Percentiles rank a stretch among this genome's conserved stretches.
Evolutionary conservation across 352 stramenopile genomes (phyloP).

Genomic region (Blastocystis hominis): DNA sequence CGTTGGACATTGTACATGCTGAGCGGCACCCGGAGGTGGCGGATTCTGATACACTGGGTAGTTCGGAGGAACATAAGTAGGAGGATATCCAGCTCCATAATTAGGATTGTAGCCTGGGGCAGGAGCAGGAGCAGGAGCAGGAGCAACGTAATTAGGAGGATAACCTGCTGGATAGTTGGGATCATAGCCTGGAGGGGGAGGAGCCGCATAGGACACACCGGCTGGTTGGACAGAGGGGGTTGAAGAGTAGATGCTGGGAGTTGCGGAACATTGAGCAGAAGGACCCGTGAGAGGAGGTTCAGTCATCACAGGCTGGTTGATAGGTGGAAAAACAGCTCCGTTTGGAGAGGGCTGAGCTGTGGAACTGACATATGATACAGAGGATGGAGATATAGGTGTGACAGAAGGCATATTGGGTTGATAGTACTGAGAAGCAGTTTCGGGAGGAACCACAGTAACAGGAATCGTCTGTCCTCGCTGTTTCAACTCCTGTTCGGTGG

Average conservation of each 20-base stretch:
- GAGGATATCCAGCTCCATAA: neutral
- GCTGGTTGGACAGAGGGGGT: too few relatives aligned
- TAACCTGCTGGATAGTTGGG: neutral
- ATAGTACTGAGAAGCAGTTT: neutral
- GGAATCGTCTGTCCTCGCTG: neutral
- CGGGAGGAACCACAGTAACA: neutral
- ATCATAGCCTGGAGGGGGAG: neutral
- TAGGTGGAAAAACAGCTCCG: neutral
- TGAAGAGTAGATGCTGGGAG: too few relatives aligned
- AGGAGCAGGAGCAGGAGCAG: neutral
- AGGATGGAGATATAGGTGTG: neutral
- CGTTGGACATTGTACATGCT: neutral
- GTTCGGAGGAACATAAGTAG: neutral
- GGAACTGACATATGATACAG: neutral
- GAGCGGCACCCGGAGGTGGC: neutral
- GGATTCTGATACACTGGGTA: neutral
- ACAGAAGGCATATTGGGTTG: neutral
- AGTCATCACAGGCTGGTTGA: neutral
- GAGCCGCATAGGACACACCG: neutral
- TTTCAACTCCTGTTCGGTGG: neutral
- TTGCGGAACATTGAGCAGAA: too few relatives aligned
- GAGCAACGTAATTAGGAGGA: neutral
- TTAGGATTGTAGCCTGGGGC: neutral
- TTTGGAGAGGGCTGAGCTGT: neutral
- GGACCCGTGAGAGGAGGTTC: neutral